These are phyloP conservation scores for Claviceps capensis DNA, from an alignment of 2,329 filamentous ascomycete species.

Conservation along the genomic window DNA sequence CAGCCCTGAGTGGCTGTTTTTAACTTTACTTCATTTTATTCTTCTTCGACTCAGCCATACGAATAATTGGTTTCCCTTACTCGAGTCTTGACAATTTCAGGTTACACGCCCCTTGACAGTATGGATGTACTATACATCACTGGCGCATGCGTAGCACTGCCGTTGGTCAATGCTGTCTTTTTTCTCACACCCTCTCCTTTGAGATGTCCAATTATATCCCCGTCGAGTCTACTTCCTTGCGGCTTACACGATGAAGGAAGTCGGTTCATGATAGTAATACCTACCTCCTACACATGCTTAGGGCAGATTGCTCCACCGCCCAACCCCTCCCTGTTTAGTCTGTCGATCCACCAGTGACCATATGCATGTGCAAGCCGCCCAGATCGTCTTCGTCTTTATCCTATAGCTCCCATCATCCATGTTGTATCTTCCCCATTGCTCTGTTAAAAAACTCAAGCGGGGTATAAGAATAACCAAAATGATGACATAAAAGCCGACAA, in stretches of 20 bases:
- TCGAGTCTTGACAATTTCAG: not conserved
- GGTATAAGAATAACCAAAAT: conserved; percentile 21
- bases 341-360: conserved; percentile 15
- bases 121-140: not conserved
- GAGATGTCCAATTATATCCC: conserved; percentile 2
- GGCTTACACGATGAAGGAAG: not conserved
- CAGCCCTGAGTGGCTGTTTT: not conserved
- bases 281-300: not conserved
- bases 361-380: conserved; percentile 11
- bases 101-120: conserved; percentile 1
- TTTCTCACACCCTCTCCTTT: conserved; percentile 12
- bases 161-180: conserved; percentile 7
- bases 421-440: conserved; percentile 15
- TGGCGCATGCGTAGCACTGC: conserved; percentile 1
- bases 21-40: not conserved
- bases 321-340: conserved; percentile 13
- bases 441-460: conserved; percentile 23
- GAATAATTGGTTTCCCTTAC: conserved; percentile 15
- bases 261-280: not conserved
- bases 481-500: conserved; percentile 31
- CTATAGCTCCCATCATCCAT: not conserved
- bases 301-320: not conserved
- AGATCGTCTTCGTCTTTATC: not conserved
- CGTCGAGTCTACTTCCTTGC: not conserved
- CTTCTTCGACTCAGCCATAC: conserved; percentile 25